These are phyloP conservation scores for Sporothrix phasma DNA, from an alignment of 2,329 filamentous ascomycete genomes.

Conservation along the genomic window DNA sequence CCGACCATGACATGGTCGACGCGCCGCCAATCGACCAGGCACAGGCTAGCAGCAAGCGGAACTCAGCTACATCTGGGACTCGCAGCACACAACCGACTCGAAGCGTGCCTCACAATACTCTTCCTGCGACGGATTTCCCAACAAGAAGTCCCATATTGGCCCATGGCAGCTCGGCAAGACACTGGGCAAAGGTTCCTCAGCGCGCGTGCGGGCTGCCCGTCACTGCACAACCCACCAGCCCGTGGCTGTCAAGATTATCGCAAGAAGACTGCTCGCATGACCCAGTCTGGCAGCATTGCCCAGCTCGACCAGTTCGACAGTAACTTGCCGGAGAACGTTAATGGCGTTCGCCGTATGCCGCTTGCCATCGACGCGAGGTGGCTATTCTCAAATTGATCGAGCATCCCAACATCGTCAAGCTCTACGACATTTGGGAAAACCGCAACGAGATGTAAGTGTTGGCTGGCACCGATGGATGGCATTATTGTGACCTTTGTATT, in stretches of 20 bases:
- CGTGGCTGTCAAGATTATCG: conserved; percentile 92
- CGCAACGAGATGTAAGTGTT: conserved; percentile 73
- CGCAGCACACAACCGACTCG: conserved; percentile 22
- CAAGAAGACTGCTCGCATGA: conserved; percentile 67
- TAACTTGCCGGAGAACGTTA: conserved; percentile 42
- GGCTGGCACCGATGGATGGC: no score
- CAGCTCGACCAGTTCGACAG: conserved; percentile 67
- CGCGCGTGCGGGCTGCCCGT: conserved; percentile 74
- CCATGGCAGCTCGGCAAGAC: conserved; percentile 90
- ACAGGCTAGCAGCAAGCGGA: conserved; percentile 19
- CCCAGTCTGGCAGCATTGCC: conserved; percentile 76
- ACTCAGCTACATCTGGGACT: conserved; percentile 28
- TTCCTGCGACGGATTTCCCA: conserved; percentile 23
- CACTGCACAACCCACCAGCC: conserved; percentile 69
- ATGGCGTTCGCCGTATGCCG: conserved; percentile 63
- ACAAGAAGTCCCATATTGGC: conserved; percentile 65
- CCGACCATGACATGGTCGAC: conserved; percentile 2
- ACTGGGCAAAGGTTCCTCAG: conserved; percentile 81
- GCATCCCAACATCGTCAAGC: conserved; percentile 85
- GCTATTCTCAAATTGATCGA: conserved; percentile 95
- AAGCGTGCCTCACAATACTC: conserved; percentile 31
- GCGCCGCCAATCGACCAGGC: background rate
- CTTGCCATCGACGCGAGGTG: conserved; percentile 83
- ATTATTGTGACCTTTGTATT: no score
- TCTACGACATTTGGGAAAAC: conserved; percentile 98